Evolutionary conservation across 2,329 filamentous ascomycete species (phyloP).

Genomic region (Microsporum canis): DNA sequence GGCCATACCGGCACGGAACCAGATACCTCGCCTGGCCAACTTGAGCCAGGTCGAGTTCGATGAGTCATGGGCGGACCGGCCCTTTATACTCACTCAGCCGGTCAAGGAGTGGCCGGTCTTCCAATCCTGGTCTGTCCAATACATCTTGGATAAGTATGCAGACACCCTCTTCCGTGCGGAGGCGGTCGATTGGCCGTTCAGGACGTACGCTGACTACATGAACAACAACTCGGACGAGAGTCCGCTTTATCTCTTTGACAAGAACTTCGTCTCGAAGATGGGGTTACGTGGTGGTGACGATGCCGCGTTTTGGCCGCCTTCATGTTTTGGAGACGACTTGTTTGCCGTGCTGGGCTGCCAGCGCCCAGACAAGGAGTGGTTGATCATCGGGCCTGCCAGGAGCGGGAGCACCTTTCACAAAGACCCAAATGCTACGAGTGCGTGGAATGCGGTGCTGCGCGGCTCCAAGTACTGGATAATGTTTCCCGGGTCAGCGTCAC

Average conservation of each 20-base stretch:
- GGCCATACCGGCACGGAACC: constrained; percentile 60
- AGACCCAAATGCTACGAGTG: constrained; percentile 56
- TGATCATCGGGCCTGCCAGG: constrained; percentile 76
- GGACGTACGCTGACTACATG: constrained; percentile 77
- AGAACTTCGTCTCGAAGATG: constrained; percentile 80
- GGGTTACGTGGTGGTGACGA: constrained; percentile 37
- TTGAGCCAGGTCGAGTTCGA: constrained; percentile 65
- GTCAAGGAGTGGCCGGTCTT: constrained; percentile 74
- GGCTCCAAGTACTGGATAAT: constrained; percentile 98
- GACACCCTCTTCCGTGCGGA: constrained; percentile 71
- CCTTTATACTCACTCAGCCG: constrained; percentile 75
- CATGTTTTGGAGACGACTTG: constrained; percentile 76
- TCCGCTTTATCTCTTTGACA: constrained; percentile 85
- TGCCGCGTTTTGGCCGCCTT: constrained; percentile 63
- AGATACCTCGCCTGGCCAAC: constrained; percentile 58
- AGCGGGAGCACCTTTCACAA: constrained; percentile 95
- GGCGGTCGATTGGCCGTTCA: constrained; percentile 81
- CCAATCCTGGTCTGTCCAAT: constrained; percentile 60
- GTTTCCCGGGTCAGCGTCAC: constrained; percentile 56
- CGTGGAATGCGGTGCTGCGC: constrained; percentile 87
- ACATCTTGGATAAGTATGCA: constrained; percentile 52
- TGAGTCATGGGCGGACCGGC: constrained; percentile 61
- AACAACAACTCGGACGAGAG: constrained; percentile 68
- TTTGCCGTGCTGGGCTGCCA: constrained; percentile 68
- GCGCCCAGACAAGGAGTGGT: constrained; percentile 79